Evolutionary conservation across 208 protist species (phyloP), one percentile per base, ranked within the genome.

Genomic region (Acanthamoeba healyi): DNA sequence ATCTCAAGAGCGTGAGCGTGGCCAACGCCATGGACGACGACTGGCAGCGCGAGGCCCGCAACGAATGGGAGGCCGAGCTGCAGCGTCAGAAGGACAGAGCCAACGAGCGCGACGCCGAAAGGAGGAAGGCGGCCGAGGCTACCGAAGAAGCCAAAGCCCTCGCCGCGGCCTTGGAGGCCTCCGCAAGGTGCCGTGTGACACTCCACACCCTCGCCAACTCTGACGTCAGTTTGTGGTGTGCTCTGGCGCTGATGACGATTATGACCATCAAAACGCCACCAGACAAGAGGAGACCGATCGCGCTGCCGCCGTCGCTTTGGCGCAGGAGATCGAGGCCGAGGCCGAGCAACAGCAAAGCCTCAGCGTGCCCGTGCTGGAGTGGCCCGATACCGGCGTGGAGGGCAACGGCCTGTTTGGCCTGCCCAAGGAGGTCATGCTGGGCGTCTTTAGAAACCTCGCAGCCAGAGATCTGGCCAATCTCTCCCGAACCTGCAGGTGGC

Each of bases 331-430:
- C n/a, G 58, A n/a, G 58, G n/a, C 5, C 9, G 19, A 9, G 29
- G n/a, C 58, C n/a, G 58, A 61, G 22, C 54, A 12, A 26, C 54
- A 12, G 22, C 15, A 61, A 61, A 12, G 12, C 54, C 15, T 61
- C 54, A 61, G 54, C 54, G 54, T 12, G 54, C 22, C 34, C 36
- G 22, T 26, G 0, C 7, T 22, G 34, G 63, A 72, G 34, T 72
- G 63, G 63, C n/a, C 29, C 10, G n/a, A 9, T 6, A 79, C 65
- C 14, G 65, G 70, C 36, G 38, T 79, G 36, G 70, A 79, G 38
- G 70, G 70, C 70, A 79, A 79, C 70, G 70, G 70, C 12, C 70
- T 79, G 22, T 79, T 79, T 36, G 15, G 7, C 22, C 70, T 79
- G 17, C 70, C 70, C 36, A 12, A 24, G 22, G 70, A 79, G 38